Evolutionary conservation across 345 rosid species (phyloP).

Genomic region (Microthlaspi erraticum): DNA sequence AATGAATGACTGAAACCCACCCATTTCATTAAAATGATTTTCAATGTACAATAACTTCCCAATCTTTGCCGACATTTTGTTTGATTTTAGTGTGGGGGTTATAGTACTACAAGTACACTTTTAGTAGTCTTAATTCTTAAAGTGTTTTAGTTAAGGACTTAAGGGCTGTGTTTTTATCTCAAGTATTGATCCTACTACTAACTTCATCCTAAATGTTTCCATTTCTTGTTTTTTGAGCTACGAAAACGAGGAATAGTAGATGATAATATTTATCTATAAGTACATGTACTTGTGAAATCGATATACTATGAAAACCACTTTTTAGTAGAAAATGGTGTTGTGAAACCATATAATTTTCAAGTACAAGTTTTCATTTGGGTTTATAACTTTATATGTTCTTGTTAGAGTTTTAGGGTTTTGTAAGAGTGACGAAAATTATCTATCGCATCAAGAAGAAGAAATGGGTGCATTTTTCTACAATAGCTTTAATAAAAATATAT

Average conservation of each 20-base stretch:
- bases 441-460: too few species aligned
- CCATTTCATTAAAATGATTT: conserved; percentile 15
- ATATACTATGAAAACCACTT: background rate
- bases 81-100: conserved; percentile 6
- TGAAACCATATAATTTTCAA: background rate
- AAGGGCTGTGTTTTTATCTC: background rate
- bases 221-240: conserved; percentile 3
- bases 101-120: background rate
- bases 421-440: too few species aligned
- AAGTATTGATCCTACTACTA: background rate
- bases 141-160: background rate
- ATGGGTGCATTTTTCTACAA: too few species aligned
- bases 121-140: conserved; percentile 2
- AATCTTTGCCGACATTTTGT: conserved; percentile 42
- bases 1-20: conserved; percentile 42
- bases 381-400: too few species aligned
- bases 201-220: background rate
- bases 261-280: background rate
- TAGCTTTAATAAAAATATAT: too few species aligned
- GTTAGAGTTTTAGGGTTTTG: too few species aligned
- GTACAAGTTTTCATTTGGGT: too few species aligned
- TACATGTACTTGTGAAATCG: background rate
- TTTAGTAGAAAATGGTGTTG: background rate
- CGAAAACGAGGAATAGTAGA: background rate
- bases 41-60: conserved; percentile 22